These are phyloP conservation scores for Suillus hirtellus DNA, from an alignment of 768 basidiomycete genomes.

Conservation along the genomic window DNA sequence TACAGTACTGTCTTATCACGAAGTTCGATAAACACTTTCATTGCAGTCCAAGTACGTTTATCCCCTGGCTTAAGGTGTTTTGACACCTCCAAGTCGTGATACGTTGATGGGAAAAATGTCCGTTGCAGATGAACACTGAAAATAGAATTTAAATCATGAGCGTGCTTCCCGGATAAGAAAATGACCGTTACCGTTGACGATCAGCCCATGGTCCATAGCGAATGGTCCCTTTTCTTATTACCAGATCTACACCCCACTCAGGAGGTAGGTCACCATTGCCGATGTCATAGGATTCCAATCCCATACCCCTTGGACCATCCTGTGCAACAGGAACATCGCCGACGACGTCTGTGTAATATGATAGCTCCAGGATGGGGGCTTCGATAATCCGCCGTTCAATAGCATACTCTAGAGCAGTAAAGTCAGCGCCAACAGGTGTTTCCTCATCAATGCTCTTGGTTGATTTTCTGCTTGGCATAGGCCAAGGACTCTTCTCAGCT, in stretches of 20 bases:
- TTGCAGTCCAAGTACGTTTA: slow-evolving; percentile 74
- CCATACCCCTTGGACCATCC: slow-evolving; percentile 30
- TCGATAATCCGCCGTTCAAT: slow-evolving; percentile 83
- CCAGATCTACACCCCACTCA: slow-evolving; percentile 91
- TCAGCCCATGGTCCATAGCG: slow-evolving; percentile 98
- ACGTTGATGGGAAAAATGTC: slow-evolving; percentile 81
- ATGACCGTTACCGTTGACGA: slow-evolving; percentile 67
- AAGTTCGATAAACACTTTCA: slow-evolving; percentile 82
- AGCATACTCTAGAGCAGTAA: slow-evolving; percentile 74
- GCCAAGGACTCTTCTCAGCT: slow-evolving; percentile 9
- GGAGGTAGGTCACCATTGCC: slow-evolving; percentile 88
- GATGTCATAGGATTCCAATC: slow-evolving; percentile 58
- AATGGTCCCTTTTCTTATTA: slow-evolving; percentile 71
- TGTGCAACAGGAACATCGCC: slow-evolving; percentile 63
- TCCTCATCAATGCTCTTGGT: slow-evolving; percentile 48
- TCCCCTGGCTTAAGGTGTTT: slow-evolving; percentile 71
- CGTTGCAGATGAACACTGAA: slow-evolving; percentile 72
- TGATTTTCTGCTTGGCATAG: slow-evolving; percentile 13
- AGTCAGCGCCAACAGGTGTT: slow-evolving; percentile 56
- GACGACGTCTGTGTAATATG: slow-evolving; percentile 85
- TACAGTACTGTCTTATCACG: slow-evolving; percentile 74
- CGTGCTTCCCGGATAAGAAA: not conserved
- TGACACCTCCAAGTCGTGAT: slow-evolving; percentile 60
- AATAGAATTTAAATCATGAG: slow-evolving; percentile 9
- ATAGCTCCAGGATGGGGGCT: slow-evolving; percentile 71